Percentiles rank a stretch among this genome's conserved stretches.
Conservation (phyloP, 2,329 filamentous ascomycete genomes). For the Sclerotinia spermophila region DNA sequence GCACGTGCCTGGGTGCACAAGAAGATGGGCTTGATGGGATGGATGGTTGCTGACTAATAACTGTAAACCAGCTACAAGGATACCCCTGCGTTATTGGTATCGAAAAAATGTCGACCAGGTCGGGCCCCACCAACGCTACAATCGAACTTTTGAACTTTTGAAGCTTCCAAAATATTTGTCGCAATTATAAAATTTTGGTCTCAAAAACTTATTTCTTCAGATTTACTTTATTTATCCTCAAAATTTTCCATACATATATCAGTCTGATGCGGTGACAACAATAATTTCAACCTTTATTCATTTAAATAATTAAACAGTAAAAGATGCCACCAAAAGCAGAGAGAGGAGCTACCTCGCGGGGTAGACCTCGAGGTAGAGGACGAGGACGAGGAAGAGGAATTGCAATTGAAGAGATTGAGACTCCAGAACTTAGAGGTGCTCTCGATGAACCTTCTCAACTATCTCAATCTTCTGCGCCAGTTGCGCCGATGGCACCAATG, state of each 20-base stretch:
- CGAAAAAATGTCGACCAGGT: background rate
- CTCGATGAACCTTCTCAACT: background rate
- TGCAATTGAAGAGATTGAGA: conserved; percentile 16
- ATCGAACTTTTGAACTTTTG: background rate
- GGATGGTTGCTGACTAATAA: background rate
- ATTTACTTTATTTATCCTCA: background rate
- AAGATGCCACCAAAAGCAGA: conserved; percentile 33
- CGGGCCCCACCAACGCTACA: background rate
- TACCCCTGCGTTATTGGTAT: background rate
- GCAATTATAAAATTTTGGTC: conserved; percentile 6
- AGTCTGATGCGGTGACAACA: background rate
- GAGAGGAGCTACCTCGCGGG: conserved; percentile 21
- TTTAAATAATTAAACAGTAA: background rate
- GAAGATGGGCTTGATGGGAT: background rate
- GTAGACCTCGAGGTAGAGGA: conserved; percentile 25
- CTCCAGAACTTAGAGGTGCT: background rate
- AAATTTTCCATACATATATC: background rate
- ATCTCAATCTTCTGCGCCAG: background rate
- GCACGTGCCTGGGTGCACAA: background rate
- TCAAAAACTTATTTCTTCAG: background rate
- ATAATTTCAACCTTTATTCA: background rate
- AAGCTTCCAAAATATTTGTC: conserved; percentile 9
- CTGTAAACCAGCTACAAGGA: rapidly evolving
- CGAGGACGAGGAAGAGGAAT: conserved; percentile 28
- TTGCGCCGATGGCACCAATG: background rate